Conservation (phyloP, 1,284 basidiomycete species). For the Papiliotrema terrestris region DNA sequence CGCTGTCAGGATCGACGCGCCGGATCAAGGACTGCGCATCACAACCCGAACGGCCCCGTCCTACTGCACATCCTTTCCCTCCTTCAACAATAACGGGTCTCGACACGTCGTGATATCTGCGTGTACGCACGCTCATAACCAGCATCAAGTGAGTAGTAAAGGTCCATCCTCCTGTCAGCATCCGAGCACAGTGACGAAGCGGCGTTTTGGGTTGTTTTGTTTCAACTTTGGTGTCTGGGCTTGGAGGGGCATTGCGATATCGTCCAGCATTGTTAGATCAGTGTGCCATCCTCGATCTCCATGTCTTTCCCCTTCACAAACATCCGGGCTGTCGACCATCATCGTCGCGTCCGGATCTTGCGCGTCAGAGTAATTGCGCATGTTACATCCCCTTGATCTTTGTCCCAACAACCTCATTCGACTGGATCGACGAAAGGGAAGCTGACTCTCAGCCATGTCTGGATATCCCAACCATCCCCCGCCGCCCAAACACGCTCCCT, state of each 20-base stretch:
- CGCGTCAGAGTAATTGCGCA: too few relatives aligned
- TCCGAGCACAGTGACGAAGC: too few relatives aligned
- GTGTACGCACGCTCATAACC: too few relatives aligned
- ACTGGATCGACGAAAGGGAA: background rate
- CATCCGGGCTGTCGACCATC: background rate
- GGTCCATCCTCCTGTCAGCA: too few relatives aligned
- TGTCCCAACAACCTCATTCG: background rate
- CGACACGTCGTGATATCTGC: too few relatives aligned
- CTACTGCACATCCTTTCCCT: too few relatives aligned
- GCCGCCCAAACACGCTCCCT: constrained; percentile 30
- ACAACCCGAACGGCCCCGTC: too few relatives aligned
- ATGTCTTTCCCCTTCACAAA: background rate
- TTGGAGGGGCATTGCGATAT: background rate
- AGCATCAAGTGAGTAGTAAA: too few relatives aligned
- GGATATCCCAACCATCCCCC: constrained; percentile 28
- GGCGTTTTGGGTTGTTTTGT: background rate
- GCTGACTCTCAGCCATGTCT: constrained; percentile 18
- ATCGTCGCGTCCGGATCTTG: background rate
- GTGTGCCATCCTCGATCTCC: too few relatives aligned
- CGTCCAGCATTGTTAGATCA: too few relatives aligned
- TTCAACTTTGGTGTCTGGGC: background rate
- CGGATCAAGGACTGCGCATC: too few relatives aligned
- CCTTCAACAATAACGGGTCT: too few relatives aligned
- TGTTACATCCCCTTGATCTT: background rate
- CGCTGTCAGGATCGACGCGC: background rate